Conservation (phyloP, 208 protist genomes). For the Leishmania lainsoni region DNA sequence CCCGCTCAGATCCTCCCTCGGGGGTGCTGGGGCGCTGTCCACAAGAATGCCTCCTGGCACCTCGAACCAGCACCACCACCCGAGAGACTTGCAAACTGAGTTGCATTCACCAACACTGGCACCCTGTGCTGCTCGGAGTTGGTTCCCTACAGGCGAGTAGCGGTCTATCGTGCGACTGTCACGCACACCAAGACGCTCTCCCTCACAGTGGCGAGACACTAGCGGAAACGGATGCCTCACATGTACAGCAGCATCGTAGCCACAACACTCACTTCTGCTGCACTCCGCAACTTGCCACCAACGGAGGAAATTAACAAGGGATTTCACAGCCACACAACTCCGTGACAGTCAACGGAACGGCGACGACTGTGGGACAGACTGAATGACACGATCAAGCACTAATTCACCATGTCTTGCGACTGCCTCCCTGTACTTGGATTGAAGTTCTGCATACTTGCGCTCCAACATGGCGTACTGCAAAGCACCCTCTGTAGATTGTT, state of each 20-base stretch:
- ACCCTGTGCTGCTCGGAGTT: background rate
- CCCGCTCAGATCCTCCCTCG: background rate
- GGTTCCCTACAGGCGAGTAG: background rate
- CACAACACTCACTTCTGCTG: background rate
- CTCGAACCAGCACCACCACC: background rate
- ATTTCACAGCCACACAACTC: background rate
- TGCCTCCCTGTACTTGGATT: constrained; percentile 2
- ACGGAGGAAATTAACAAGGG: background rate
- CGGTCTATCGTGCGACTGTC: background rate
- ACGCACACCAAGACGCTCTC: background rate
- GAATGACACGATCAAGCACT: constrained; percentile 25
- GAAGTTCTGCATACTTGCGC: constrained; percentile 7
- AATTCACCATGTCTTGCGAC: constrained; percentile 1
- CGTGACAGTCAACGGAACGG: background rate
- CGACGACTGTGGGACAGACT: background rate
- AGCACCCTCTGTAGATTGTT: background rate
- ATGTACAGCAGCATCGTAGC: background rate
- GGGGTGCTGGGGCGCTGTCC: background rate
- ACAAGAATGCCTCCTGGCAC: background rate
- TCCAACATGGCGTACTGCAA: constrained; percentile 12
- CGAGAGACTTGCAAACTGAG: background rate
- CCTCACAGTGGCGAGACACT: background rate
- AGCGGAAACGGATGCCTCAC: background rate
- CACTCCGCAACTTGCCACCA: background rate
- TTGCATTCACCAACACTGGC: background rate